Conservation (phyloP, 768 basidiomycete genomes). For the Amanita thiersii region DNA sequence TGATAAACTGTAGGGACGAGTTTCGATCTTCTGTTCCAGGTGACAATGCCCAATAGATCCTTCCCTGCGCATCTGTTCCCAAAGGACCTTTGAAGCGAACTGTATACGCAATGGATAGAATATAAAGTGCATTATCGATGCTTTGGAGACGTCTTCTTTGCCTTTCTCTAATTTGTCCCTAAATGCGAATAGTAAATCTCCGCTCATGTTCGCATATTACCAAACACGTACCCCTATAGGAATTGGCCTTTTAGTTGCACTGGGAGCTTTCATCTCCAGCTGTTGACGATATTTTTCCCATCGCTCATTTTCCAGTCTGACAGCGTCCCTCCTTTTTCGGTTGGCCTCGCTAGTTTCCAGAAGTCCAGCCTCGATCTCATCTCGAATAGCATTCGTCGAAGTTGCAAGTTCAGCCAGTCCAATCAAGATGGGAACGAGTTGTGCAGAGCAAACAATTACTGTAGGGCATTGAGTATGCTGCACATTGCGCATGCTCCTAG, state of each 20-base stretch:
- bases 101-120: constrained; percentile 34
- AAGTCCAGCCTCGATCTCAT: constrained; percentile 52
- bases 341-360: constrained; percentile 46
- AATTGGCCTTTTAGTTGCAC: constrained; percentile 15
- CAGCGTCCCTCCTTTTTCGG: constrained; percentile 44
- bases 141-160: constrained; percentile 43
- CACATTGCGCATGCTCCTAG: constrained; percentile 37
- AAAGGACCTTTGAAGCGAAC: constrained; percentile 46
- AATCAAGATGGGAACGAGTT: constrained; percentile 59
- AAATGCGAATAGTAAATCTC: not conserved
- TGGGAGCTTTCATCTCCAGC: constrained; percentile 18
- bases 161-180: not conserved
- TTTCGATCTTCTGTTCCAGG: constrained; percentile 55
- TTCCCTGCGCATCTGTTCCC: constrained; percentile 64
- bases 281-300: constrained; percentile 41
- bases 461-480: constrained; percentile 13
- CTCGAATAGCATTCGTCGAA: constrained; percentile 37
- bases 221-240: constrained; percentile 18
- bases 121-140: constrained; percentile 49
- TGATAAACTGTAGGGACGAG: constrained; percentile 33
- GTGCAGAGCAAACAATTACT: constrained; percentile 27
- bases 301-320: constrained; percentile 47
- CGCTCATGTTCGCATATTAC: too few relatives aligned
- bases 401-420: constrained; percentile 49
- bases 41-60: constrained; percentile 59